These are phyloP conservation scores for Candida glaebosa DNA, from an alignment of 805 yeast species.

Conservation along the genomic window DNA sequence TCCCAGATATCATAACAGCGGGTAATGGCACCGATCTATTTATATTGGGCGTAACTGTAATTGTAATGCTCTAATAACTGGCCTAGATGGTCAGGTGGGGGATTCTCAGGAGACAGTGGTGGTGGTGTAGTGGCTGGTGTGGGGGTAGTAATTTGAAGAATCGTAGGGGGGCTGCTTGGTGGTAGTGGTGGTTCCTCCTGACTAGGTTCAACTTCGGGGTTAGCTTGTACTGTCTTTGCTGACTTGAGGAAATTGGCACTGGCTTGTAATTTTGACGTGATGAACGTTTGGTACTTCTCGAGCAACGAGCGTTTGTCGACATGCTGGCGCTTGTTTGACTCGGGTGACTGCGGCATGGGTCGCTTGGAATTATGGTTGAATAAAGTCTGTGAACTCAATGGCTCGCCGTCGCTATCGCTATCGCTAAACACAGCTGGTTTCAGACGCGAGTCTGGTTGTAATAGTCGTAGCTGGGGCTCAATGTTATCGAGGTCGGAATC, in stretches of 20 bases:
- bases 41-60: neutral
- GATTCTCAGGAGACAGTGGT: neutral
- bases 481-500: neutral
- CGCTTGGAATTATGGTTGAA: neutral
- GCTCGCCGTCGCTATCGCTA: neutral
- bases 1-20: neutral
- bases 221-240: conserved; percentile 1
- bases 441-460: too few species aligned
- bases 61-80: neutral
- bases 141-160: neutral
- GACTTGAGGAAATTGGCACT: neutral
- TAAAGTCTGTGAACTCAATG: neutral
- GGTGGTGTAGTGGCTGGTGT: neutral
- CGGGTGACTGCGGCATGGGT: neutral
- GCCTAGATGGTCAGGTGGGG: neutral
- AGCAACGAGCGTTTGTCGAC: neutral
- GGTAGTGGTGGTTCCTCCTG: conserved; percentile 5
- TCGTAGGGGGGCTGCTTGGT: neutral
- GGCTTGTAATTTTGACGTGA: neutral
- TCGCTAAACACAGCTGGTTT: neutral
- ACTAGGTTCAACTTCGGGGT: conserved; percentile 11
- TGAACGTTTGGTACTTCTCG: neutral
- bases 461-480: neutral
- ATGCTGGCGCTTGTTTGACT: neutral
- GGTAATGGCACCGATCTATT: neutral